These are phyloP conservation scores for Pholiota microspora DNA, from an alignment of 768 basidiomycete genomes.

Conservation along the genomic window DNA sequence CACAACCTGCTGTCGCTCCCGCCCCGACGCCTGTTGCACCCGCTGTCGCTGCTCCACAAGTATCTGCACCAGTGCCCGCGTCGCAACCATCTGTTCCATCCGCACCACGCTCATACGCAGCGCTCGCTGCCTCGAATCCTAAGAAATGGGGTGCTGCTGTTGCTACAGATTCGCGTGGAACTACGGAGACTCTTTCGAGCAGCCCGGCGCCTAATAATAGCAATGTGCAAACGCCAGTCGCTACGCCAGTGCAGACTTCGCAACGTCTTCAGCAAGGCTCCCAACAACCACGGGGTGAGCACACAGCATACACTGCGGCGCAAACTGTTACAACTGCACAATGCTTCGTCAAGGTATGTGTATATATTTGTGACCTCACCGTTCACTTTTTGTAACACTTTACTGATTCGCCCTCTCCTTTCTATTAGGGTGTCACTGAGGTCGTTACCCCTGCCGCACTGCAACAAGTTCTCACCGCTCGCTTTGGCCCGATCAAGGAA, in stretches of 20 bases:
- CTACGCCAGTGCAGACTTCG: slow-evolving; percentile 26
- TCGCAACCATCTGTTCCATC: slow-evolving; percentile 40
- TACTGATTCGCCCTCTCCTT: slow-evolving; percentile 6
- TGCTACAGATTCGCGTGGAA: slow-evolving; percentile 73
- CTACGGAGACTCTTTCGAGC: slow-evolving; percentile 54
- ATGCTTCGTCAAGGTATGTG: slow-evolving; percentile 88
- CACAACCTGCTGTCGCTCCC: slow-evolving; percentile 19
- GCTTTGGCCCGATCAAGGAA: slow-evolving; percentile 84
- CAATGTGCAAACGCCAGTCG: slow-evolving; percentile 19
- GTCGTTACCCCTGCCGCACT: slow-evolving; percentile 54
- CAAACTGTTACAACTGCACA: slow-evolving; percentile 64
- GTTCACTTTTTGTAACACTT: background rate
- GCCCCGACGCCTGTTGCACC: slow-evolving; percentile 28
- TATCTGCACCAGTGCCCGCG: slow-evolving; percentile 27
- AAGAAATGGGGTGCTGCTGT: slow-evolving; percentile 86
- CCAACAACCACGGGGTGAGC: slow-evolving; percentile 26
- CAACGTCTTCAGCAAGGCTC: slow-evolving; percentile 19
- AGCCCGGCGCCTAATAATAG: slow-evolving; percentile 36
- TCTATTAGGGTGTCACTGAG: slow-evolving; percentile 66
- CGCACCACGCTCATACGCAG: slow-evolving; percentile 87
- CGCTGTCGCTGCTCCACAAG: slow-evolving; percentile 27
- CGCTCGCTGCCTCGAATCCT: slow-evolving; percentile 78
- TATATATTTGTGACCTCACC: background rate
- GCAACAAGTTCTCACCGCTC: slow-evolving; percentile 43
- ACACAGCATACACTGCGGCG: slow-evolving; percentile 56